Conservation (phyloP, 73 alveolate species). For the Paramecium caudatum region DNA sequence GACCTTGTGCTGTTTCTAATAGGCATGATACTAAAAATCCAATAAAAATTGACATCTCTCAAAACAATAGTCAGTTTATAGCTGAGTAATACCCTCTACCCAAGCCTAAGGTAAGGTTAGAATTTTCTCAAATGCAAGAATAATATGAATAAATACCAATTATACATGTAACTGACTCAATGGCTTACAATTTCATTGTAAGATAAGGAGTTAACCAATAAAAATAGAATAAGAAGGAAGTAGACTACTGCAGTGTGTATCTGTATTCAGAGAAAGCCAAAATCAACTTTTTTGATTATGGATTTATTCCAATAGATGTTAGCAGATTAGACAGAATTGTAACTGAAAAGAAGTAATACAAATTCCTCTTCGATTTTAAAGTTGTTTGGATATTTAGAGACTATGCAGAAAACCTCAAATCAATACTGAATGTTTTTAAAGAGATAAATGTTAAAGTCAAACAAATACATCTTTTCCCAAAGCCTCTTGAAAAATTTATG, state of each 20-base stretch:
- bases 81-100: conserved; percentile 3
- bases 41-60: neutral
- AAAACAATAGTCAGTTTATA: neutral
- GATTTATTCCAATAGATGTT: conserved; percentile 27
- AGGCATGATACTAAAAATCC: neutral
- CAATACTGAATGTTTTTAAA: neutral
- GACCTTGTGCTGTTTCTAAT: neutral
- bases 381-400: conserved; percentile 41
- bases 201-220: conserved; percentile 26
- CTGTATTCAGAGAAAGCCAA: conserved; percentile 26
- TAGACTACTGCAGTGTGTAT: neutral
- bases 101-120: neutral
- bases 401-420: neutral
- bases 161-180: conserved; percentile 24
- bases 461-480: neutral
- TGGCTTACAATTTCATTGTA: conserved; percentile 54
- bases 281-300: neutral
- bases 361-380: conserved; percentile 13
- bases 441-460: conserved; percentile 53
- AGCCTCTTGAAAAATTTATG: neutral
- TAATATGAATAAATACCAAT: conserved; percentile 6
- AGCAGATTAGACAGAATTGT: conserved; percentile 14
- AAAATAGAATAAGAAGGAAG: neutral
- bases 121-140: neutral
- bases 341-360: conserved; percentile 4